Conservation (phyloP, 2,329 filamentous ascomycete genomes). For the Penicillium verrucosum region DNA sequence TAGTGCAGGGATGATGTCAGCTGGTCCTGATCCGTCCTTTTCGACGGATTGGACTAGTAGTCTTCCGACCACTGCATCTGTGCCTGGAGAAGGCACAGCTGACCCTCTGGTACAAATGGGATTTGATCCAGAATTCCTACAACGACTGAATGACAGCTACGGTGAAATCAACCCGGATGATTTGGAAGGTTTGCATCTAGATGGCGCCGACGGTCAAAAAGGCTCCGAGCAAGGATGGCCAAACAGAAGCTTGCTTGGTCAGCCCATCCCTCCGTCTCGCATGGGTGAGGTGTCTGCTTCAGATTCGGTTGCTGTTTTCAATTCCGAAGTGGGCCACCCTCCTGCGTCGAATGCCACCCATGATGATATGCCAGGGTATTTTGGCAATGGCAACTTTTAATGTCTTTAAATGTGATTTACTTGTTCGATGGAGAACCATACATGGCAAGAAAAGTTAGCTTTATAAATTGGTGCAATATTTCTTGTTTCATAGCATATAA, state of each 20-base stretch:
- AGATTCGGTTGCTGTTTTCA: conserved; percentile 11
- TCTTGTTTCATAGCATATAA: neutral
- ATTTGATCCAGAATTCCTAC: conserved; percentile 39
- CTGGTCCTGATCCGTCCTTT: conserved; percentile 25
- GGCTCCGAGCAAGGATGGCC: conserved; percentile 17
- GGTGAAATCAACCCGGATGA: conserved; percentile 32
- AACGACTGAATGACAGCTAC: conserved; percentile 35
- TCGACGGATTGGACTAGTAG: conserved; percentile 36
- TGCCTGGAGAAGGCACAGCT: conserved; percentile 27
- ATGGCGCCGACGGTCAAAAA: conserved; percentile 12
- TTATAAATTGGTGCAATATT: neutral
- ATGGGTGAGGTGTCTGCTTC: conserved; percentile 10
- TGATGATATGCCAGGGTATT: conserved; percentile 15
- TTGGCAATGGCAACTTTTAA: conserved; percentile 14
- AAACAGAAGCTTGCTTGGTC: conserved; percentile 11
- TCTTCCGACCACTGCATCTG: conserved; percentile 31
- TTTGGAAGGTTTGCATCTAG: conserved; percentile 29
- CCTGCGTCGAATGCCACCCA: conserved; percentile 18
- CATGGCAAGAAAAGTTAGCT: conserved; percentile 12
- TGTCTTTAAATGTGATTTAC: conserved; percentile 1
- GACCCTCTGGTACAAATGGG: conserved; percentile 39
- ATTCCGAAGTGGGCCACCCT: conserved; percentile 21
- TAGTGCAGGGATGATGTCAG: conserved; percentile 31
- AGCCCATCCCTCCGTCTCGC: conserved; percentile 6
- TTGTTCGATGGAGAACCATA: neutral